Base-by-base conservation (phyloP, 2,329 filamentous ascomycete species). In the Paraphaeosphaeria minitans region DNA sequence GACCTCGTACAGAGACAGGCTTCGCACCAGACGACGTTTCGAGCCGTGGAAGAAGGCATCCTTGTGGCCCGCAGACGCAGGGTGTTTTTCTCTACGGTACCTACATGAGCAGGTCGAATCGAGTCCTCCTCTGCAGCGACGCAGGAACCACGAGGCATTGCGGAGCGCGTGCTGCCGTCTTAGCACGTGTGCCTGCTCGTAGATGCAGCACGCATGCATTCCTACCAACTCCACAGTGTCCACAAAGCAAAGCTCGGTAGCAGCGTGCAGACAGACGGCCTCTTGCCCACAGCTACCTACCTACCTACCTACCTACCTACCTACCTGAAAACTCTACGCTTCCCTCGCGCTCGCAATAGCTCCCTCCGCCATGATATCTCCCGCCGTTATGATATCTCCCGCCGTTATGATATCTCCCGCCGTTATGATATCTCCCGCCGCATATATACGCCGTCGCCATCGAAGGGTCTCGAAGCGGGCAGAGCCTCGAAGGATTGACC, bases 161-260 rank as follows among this genome's bases (percentile, higher is more conserved):
- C 37, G 37, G 49, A 52, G 37, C 22, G 49, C 35, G 19, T 42
- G 49, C 21, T 37, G 49, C 35, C 49, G 49, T 52, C 49, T 52
- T 52, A 52, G 22, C 37, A 52, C 49, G 41, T 41, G 49, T 27
- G 16, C n/a, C n/a, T n/a, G n/a, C n/a, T n/a, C n/a, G n/a, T n/a
- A n/a, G n/a, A n/a, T n/a, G n/a, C n/a, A n/a, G n/a, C n/a, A n/a
- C n/a, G n/a, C 8, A 19, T 42, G 49, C 49, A 27, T 4, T 14
- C 35, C 13, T 37, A 37, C 12, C 10, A 37, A 16, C 35, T 14
- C 13, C 16, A 16, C 35, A 37, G 35, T 37, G 35, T 37, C n/a
- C n/a, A 37, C 24, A 27, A 27, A 27, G 24, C 24, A 27, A 37
- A 13, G 35, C 13, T 39, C 35, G 35, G 16, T n/a, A 39, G 13